Conservation (phyloP, 2,329 filamentous ascomycete species). For the Fusarium marasasianum region DNA sequence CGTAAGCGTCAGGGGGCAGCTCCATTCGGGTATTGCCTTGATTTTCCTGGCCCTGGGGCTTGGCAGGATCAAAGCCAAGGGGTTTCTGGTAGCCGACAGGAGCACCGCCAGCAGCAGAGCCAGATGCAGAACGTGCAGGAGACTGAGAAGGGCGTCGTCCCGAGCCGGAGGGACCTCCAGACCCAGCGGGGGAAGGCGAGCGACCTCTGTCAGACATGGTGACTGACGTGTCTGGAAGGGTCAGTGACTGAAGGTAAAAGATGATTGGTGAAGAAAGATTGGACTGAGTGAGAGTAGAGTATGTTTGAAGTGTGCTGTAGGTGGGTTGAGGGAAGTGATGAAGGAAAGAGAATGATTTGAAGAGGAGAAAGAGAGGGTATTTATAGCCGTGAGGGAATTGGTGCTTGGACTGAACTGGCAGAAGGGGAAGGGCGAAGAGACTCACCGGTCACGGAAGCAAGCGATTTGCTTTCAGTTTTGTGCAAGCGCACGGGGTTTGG, state of each 20-base stretch:
- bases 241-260: not conserved
- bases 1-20: slow-evolving; percentile 66
- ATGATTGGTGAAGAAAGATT: not conserved
- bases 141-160: slow-evolving; percentile 32
- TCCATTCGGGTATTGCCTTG: slow-evolving; percentile 63
- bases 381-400: not conserved
- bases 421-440: not conserved
- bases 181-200: slow-evolving; percentile 37
- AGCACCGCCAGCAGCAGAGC: slow-evolving; percentile 27
- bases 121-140: slow-evolving; percentile 27
- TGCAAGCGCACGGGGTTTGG: not conserved
- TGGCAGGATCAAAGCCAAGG: slow-evolving; percentile 57
- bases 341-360: not conserved
- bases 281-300: not conserved
- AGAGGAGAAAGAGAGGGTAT: not conserved
- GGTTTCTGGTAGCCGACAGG: slow-evolving; percentile 37
- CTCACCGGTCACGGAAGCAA: slow-evolving; percentile 13
- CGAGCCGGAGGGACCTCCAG: slow-evolving; percentile 25
- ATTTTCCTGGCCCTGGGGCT: slow-evolving; percentile 41
- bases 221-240: slow-evolving; percentile 1
- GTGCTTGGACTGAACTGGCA: not conserved
- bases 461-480: not conserved
- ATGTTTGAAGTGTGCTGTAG: not conserved
- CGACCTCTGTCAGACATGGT: slow-evolving; percentile 49
- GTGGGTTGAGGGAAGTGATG: not conserved